phyloP scores from a whole-genome alignment of 2,329 filamentous ascomycete genomes.

The Monosporascus sp. region DNA sequence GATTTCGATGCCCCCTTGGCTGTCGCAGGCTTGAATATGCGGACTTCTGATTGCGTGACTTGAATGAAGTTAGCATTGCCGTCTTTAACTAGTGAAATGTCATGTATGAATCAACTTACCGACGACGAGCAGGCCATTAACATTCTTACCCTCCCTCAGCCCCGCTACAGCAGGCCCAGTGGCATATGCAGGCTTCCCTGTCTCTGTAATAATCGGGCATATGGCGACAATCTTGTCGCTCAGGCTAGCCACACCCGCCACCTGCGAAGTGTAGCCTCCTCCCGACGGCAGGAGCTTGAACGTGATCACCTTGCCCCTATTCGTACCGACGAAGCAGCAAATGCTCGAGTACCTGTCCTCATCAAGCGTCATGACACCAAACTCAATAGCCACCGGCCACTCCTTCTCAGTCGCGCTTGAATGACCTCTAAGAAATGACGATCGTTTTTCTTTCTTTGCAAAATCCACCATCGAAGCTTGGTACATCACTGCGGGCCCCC shows the following conservation, averaged over 20 bases:
- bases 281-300: conserved; percentile 82
- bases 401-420: conserved; percentile 51
- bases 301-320: conserved; percentile 73
- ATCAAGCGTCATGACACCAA: conserved; percentile 88
- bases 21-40: conserved; percentile 79
- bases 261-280: conserved; percentile 65
- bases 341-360: conserved; percentile 96
- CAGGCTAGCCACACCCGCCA: conserved; percentile 61
- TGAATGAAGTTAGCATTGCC: conserved; percentile 20
- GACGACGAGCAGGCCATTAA: conserved; percentile 76
- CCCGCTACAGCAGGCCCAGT: conserved; percentile 70
- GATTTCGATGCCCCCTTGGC: conserved; percentile 88
- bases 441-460: conserved; percentile 67
- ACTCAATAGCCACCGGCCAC: conserved; percentile 78
- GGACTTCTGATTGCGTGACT: conserved; percentile 67
- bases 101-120: conserved; percentile 38
- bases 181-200: conserved; percentile 69
- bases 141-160: conserved; percentile 65
- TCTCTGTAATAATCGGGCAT: conserved; percentile 71
- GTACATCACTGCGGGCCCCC: conserved; percentile 80
- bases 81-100: background rate
- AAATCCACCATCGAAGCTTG: conserved; percentile 68
- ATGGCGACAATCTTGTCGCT: conserved; percentile 71
- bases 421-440: conserved; percentile 61
- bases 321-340: conserved; percentile 85